These are phyloP conservation scores for Wickerhamiella infanticola DNA, from an alignment of 1,139 yeast species.

Conservation along the genomic window DNA sequence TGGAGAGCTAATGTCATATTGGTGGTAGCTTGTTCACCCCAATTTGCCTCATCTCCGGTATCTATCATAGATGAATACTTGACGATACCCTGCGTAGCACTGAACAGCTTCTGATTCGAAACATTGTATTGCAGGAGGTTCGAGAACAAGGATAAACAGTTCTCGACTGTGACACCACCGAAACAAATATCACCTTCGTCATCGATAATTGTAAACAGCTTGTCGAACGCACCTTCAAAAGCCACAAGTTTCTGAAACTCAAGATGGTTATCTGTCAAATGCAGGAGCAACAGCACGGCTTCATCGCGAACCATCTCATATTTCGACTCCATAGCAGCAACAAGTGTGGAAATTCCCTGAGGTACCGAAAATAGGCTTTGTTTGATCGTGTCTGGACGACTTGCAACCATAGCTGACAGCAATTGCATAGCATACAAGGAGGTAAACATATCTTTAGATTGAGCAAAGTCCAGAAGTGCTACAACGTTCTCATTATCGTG, in stretches of 20 bases:
- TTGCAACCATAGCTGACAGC: conserved; percentile 66
- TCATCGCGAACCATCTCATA: conserved; percentile 84
- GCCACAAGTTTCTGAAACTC: conserved; percentile 89
- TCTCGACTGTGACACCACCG: conserved; percentile 84
- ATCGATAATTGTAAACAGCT: conserved; percentile 56
- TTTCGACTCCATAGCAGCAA: conserved; percentile 48
- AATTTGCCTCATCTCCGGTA: conserved; percentile 29
- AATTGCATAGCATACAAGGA: conserved; percentile 70
- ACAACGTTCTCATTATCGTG: conserved; percentile 45
- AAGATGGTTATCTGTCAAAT: conserved; percentile 64
- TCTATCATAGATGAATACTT: conserved; percentile 42
- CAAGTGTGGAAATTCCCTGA: conserved; percentile 64
- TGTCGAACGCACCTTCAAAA: conserved; percentile 84
- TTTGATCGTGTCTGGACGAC: conserved; percentile 61
- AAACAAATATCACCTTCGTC: conserved; percentile 87
- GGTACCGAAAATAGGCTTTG: conserved; percentile 62
- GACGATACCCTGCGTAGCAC: conserved; percentile 70
- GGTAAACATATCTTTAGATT: conserved; percentile 54
- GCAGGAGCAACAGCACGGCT: conserved; percentile 67
- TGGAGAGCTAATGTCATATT: conserved; percentile 56
- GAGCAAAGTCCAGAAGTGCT: conserved; percentile 40
- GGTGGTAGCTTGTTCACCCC: conserved; percentile 60
- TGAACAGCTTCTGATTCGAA: conserved; percentile 75
- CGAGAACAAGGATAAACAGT: conserved; percentile 61
- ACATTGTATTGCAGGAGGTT: conserved; percentile 70